phyloP scores from a whole-genome alignment of 176 grass and related monocot genomes.

The Aegilops bicornis region DNA sequence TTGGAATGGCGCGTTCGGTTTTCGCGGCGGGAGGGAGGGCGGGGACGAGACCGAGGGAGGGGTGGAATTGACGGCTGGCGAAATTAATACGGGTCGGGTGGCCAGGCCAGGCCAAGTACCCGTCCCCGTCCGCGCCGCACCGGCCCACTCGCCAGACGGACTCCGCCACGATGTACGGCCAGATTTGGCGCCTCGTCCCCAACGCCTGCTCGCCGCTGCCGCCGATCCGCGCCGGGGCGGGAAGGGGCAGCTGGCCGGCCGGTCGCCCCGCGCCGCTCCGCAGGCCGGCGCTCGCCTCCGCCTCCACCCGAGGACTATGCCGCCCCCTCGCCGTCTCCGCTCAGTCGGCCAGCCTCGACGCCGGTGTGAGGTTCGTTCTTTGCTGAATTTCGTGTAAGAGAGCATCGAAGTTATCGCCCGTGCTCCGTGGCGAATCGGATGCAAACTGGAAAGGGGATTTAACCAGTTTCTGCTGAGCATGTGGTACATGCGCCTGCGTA shows the following conservation, averaged over 20 bases:
- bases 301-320: background rate
- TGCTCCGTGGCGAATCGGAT: background rate
- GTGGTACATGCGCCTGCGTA: background rate
- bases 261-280: background rate
- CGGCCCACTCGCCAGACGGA: background rate
- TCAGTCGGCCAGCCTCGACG: background rate
- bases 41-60: background rate
- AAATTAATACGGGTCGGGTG: background rate
- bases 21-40: background rate
- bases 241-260: background rate
- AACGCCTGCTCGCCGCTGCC: constrained; percentile 10
- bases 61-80: background rate
- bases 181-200: constrained; percentile 39
- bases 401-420: background rate
- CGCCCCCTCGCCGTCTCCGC: constrained; percentile 34
- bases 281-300: background rate
- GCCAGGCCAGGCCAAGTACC: background rate
- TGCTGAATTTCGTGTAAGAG: background rate
- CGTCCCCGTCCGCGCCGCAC: background rate
- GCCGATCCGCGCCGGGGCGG: constrained; percentile 20
- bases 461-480: background rate
- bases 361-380: constrained; percentile 15
- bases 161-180: constrained; percentile 35
- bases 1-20: background rate
- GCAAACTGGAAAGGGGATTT: background rate